Evolutionary conservation across 2,329 filamentous ascomycete genomes (phyloP), one percentile per base, ranked within the genome.

Genomic region (Trichoderma sp.): DNA sequence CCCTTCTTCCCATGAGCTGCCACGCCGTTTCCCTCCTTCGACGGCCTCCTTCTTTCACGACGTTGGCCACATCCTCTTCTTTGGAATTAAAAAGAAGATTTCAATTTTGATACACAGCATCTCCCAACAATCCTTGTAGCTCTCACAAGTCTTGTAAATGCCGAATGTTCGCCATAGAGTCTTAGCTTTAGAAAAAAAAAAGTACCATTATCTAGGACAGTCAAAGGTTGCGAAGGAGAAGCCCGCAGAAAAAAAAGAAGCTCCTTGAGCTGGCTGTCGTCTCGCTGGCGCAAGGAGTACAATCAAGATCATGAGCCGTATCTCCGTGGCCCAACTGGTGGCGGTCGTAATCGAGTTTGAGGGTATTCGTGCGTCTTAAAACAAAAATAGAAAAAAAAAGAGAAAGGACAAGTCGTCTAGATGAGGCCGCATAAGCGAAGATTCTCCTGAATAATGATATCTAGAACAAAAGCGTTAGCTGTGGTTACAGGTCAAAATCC

Each of bases 391-490:
- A 67, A 67, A 70, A 67, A 57, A 69, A 69, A 73, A 75, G 75
- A 76, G 71, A 76, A 75, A 77, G 73, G 5, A 59, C 39, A 67
- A 74, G 72, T 75, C 74, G 75, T 78, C 90, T 91, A 97, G 87
- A 98, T 97, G 80, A 98, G 85, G 87, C 94, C 94, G 82, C 94
- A 97, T 80, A 97, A 87, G 80, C 95, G 91, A 72, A 99, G 89
- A 84, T 99, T 99, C 84, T 98, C 95, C 85, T 99, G 95, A 80
- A 99, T 99, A 83, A 99, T 99, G 80, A 99, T 99, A 83, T 99
- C 95, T 97, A 73, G 2, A 27, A 1, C 2, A 52, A 8, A 2
- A 48, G 15, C 6, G 75, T 90, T 82, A 89, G 83, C 67, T 35
- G 32, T 50, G 25, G 17, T 19, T 65, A 9, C 7, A 34, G 13